A percentile compares a stretch with the other conserved stretches of the same genome.
Evolutionary conservation across 768 basidiomycete species (phyloP).

Genomic region (Suillus weaverae): DNA sequence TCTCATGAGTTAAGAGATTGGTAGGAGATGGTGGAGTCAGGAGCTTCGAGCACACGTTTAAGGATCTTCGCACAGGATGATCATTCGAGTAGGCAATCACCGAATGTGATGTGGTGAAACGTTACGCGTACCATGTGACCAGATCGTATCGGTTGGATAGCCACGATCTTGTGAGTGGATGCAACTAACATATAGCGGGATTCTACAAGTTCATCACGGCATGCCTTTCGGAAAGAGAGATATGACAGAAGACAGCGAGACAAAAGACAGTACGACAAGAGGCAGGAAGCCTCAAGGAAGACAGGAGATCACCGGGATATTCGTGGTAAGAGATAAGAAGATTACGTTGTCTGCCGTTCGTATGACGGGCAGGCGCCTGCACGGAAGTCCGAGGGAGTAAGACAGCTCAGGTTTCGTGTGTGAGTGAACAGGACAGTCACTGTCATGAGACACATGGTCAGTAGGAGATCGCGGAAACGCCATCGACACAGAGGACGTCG

Average conservation of each 20-base stretch:
- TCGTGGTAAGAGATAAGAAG: constrained; percentile 11
- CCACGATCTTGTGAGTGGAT: background rate
- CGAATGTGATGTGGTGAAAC: background rate
- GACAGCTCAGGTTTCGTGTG: background rate
- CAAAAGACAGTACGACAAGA: constrained; percentile 1
- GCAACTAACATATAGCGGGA: background rate
- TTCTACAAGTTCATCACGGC: background rate
- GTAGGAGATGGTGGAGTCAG: background rate
- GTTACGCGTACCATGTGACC: background rate
- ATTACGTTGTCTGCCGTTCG: constrained; percentile 1
- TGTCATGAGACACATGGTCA: constrained; percentile 1
- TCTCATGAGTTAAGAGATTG: background rate
- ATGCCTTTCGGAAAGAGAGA: background rate
- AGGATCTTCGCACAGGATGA: background rate
- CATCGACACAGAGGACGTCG: constrained; percentile 1
- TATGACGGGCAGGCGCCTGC: constrained; percentile 6
- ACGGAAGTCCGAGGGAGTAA: constrained; percentile 14
- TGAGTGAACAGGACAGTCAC: background rate
- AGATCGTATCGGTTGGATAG: background rate
- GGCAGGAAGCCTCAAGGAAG: constrained; percentile 15
- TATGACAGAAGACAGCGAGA: background rate
- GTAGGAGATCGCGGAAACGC: constrained; percentile 1
- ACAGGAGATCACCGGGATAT: constrained; percentile 11
- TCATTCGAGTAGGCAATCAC: background rate
- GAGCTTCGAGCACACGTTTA: background rate